phyloP scores from a whole-genome alignment of 495 filamentous ascomycete genomes.

The Podospora comata region DNA sequence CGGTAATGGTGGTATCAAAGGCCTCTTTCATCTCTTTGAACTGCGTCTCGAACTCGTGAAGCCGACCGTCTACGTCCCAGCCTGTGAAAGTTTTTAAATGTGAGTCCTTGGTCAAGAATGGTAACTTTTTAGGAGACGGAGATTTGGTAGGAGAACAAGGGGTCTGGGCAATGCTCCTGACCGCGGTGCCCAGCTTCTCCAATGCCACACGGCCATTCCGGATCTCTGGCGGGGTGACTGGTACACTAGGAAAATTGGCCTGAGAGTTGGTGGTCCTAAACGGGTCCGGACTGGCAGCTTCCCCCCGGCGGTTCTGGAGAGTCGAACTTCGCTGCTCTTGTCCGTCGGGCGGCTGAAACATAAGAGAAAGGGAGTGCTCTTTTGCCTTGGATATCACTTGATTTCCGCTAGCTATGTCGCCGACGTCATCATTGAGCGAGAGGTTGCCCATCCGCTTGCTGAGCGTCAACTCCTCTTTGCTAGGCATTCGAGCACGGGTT shows the following conservation, averaged over 20 bases:
- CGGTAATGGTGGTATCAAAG: constrained; percentile 59
- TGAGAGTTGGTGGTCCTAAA: constrained; percentile 17
- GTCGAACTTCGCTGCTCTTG: constrained; percentile 12
- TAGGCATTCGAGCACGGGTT: constrained; percentile 12
- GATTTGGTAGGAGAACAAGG: constrained; percentile 27
- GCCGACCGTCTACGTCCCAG: constrained; percentile 66
- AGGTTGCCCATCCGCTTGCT: constrained; percentile 27
- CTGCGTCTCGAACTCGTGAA: constrained; percentile 63
- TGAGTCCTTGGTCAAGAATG: constrained; percentile 71
- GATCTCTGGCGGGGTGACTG: constrained; percentile 21
- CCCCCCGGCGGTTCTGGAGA: constrained; percentile 14
- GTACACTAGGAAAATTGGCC: constrained; percentile 8
- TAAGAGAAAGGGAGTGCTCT: constrained; percentile 12
- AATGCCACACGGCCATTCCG: constrained; percentile 13
- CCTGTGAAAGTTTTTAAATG: constrained; percentile 57
- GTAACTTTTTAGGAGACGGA: constrained; percentile 40
- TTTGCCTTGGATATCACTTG: constrained; percentile 40
- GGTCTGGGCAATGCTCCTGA: constrained; percentile 22
- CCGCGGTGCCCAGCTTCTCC: constrained; percentile 19
- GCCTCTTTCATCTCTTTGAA: constrained; percentile 57
- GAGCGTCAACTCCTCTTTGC: constrained; percentile 31
- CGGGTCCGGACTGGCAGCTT: constrained; percentile 14
- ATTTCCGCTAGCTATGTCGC: constrained; percentile 21
- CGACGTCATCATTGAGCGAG: constrained; percentile 28
- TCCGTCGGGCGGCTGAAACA: constrained; percentile 19